Conservation (phyloP, 2,329 filamentous ascomycete species). For the Neospermospora avenae region DNA sequence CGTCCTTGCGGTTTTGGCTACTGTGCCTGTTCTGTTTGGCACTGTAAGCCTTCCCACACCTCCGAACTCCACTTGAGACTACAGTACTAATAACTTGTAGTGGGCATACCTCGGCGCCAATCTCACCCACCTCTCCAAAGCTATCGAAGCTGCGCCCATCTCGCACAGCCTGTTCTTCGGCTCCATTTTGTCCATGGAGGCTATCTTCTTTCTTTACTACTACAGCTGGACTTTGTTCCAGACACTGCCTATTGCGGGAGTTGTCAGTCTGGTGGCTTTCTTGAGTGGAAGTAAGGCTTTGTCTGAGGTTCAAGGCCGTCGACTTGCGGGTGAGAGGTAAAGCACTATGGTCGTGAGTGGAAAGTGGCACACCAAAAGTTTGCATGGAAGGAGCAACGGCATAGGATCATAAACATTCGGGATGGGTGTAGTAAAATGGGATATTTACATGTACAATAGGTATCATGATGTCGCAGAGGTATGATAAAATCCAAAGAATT, state of each 20-base stretch:
- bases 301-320: slow-evolving; percentile 86
- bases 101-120: slow-evolving; percentile 86
- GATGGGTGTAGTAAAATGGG: slow-evolving; percentile 13
- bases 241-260: slow-evolving; percentile 68
- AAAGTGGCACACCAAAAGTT: neutral
- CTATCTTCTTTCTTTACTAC: slow-evolving; percentile 94
- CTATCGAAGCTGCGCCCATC: slow-evolving; percentile 71
- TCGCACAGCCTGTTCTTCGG: slow-evolving; percentile 83
- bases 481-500: neutral
- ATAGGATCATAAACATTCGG: slow-evolving; percentile 19
- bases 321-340: slow-evolving; percentile 58
- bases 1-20: slow-evolving; percentile 65
- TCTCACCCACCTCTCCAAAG: slow-evolving; percentile 70
- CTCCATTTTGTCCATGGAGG: slow-evolving; percentile 83
- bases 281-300: slow-evolving; percentile 87
- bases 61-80: neutral
- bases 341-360: neutral
- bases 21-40: slow-evolving; percentile 70
- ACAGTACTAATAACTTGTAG: slow-evolving; percentile 41
- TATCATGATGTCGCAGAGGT: too few relatives aligned
- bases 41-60: slow-evolving; percentile 50
- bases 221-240: slow-evolving; percentile 89
- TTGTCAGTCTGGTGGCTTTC: slow-evolving; percentile 69
- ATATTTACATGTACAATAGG: slow-evolving; percentile 23
- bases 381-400: slow-evolving; percentile 4